Percentiles rank a stretch among this genome's conserved stretches.
Evolutionary conservation across 2,329 filamentous ascomycete species (phyloP).

Genomic region (Diaporthe destruens): DNA sequence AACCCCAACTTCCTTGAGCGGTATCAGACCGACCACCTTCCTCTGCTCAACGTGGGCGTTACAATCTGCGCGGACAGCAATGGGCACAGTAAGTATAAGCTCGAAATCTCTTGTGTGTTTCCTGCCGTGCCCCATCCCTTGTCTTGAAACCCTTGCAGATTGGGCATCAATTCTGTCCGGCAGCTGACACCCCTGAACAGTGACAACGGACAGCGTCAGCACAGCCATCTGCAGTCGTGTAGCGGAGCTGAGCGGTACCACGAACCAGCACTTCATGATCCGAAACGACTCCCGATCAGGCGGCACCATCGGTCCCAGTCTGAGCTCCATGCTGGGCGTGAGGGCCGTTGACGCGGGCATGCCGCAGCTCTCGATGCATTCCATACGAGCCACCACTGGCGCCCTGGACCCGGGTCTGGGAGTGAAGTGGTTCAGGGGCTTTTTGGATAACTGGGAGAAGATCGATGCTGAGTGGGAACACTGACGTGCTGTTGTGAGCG

Average conservation of each 20-base stretch:
- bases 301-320: slow-evolving; percentile 94
- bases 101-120: not conserved
- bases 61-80: slow-evolving; percentile 86
- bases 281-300: slow-evolving; percentile 90
- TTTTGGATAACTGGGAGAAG: slow-evolving; percentile 86
- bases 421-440: slow-evolving; percentile 89
- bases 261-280: slow-evolving; percentile 92
- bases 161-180: not conserved
- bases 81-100: slow-evolving; percentile 71
- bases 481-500: not conserved
- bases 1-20: slow-evolving; percentile 91
- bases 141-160: too few relatives aligned
- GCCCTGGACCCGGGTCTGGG: slow-evolving; percentile 88
- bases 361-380: slow-evolving; percentile 94
- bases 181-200: slow-evolving; percentile 3
- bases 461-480: slow-evolving; percentile 83
- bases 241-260: slow-evolving; percentile 78
- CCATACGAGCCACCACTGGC: slow-evolving; percentile 89
- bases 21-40: slow-evolving; percentile 88
- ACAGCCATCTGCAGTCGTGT: slow-evolving; percentile 84
- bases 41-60: slow-evolving; percentile 89
- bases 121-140: not conserved
- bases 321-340: slow-evolving; percentile 84
- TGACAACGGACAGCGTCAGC: slow-evolving; percentile 93
- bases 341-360: slow-evolving; percentile 89